Percentiles rank a stretch among this genome's conserved stretches.
phyloP scores from a whole-genome alignment of 2,329 filamentous ascomycete species.

The Aplosporella prunicola region DNA sequence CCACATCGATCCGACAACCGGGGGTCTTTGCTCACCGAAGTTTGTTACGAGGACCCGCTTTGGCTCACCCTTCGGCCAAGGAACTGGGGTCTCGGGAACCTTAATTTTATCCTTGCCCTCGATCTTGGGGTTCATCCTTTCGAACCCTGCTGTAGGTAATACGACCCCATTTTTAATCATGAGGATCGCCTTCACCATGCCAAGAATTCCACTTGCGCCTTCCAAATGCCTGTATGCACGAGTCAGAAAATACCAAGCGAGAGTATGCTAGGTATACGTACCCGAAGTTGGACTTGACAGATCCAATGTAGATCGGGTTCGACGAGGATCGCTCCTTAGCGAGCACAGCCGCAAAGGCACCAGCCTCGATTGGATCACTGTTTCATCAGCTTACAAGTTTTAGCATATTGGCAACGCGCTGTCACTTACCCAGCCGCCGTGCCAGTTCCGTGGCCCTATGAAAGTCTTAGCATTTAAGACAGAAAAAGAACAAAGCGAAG shows the following conservation, averaged over 20 bases:
- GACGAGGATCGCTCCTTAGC: constrained; percentile 17
- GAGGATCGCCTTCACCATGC: constrained; percentile 20
- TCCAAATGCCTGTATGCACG: too few relatives aligned
- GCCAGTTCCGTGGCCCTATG: constrained; percentile 44
- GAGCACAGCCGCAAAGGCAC: constrained; percentile 11
- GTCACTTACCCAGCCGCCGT: constrained; percentile 50
- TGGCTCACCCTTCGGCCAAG: constrained; percentile 9
- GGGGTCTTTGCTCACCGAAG: too few relatives aligned
- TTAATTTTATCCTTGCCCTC: constrained; percentile 13
- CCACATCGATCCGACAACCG: too few relatives aligned
- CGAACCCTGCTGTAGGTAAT: constrained; percentile 18
- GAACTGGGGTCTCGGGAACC: constrained; percentile 4
- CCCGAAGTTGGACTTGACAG: constrained; percentile 23
- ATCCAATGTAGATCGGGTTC: constrained; percentile 13
- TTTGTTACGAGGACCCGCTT: constrained; percentile 12
- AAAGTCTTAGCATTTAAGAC: constrained; percentile 33
- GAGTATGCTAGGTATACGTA: too few relatives aligned
- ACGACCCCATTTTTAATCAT: constrained; percentile 18
- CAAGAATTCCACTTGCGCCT: constrained; percentile 19
- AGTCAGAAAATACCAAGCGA: background rate
- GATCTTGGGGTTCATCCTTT: constrained; percentile 12
- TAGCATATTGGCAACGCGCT: too few relatives aligned
- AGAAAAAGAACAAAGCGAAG: constrained; percentile 3
- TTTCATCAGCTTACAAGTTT: background rate
- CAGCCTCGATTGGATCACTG: constrained; percentile 22